These are phyloP conservation scores for Ramichloridium luteum DNA, from an alignment of 2,329 filamentous ascomycete species.

Conservation along the genomic window DNA sequence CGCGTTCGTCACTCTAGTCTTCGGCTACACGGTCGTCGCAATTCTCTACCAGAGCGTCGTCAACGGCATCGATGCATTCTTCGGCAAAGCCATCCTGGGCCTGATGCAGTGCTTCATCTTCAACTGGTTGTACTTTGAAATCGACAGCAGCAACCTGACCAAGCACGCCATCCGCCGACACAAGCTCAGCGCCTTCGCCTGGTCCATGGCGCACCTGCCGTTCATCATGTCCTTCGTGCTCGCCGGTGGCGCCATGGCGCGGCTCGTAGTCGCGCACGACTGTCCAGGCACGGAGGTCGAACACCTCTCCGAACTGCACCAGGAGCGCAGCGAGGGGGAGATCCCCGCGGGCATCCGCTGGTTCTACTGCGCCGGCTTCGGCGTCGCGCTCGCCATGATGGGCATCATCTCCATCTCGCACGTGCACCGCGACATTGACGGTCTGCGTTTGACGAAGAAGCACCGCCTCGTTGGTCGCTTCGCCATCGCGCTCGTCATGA, in stretches of 20 bases:
- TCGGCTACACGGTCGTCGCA: slow-evolving; percentile 52
- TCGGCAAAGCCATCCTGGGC: slow-evolving; percentile 45
- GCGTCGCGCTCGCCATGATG: slow-evolving; percentile 44
- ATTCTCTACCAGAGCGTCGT: slow-evolving; percentile 47
- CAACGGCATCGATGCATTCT: slow-evolving; percentile 43
- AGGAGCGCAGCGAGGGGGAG: slow-evolving; percentile 37
- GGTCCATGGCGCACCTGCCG: slow-evolving; percentile 46
- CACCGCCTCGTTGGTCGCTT: slow-evolving; percentile 42
- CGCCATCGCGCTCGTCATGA: slow-evolving; percentile 39
- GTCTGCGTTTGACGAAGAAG: slow-evolving; percentile 38
- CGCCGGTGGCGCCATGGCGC: slow-evolving; percentile 44
- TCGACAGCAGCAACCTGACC: slow-evolving; percentile 45
- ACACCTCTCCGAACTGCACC: slow-evolving; percentile 41
- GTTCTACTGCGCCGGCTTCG: slow-evolving; percentile 54
- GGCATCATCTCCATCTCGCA: slow-evolving; percentile 43
- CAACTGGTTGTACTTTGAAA: slow-evolving; percentile 32
- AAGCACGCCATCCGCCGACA: slow-evolving; percentile 48
- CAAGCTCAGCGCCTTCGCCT: slow-evolving; percentile 35
- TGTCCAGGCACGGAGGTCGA: slow-evolving; percentile 36
- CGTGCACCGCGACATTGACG: slow-evolving; percentile 41
- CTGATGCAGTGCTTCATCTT: slow-evolving; percentile 23
- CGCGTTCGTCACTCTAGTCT: slow-evolving; percentile 52
- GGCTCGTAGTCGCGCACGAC: slow-evolving; percentile 48
- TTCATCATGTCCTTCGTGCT: slow-evolving; percentile 54
- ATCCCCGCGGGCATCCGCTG: slow-evolving; percentile 44